phyloP scores from a whole-genome alignment of 75 land plant species.

The Sequoia sempervirens region DNA sequence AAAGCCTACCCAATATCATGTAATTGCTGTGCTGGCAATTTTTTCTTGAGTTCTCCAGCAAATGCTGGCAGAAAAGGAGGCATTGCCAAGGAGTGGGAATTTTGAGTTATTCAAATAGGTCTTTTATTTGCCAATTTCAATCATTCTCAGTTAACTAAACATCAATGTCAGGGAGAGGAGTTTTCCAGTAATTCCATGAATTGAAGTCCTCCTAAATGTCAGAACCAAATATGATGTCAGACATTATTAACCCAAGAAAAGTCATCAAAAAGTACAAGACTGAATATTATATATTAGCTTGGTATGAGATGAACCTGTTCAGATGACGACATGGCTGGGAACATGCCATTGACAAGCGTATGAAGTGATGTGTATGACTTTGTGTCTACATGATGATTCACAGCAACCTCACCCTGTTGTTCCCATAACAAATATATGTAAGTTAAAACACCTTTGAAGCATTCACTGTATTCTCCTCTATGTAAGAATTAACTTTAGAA shows the following conservation, averaged over 20 bases:
- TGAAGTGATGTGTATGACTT: constrained; percentile 91
- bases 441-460: background rate
- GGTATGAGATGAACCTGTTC: constrained; percentile 61
- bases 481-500: background rate
- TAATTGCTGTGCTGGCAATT: background rate
- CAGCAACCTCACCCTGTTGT: constrained; percentile 85
- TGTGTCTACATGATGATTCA: constrained; percentile 62
- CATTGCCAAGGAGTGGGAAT: background rate
- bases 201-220: constrained; percentile 76
- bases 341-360: constrained; percentile 86
- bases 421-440: background rate
- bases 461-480: background rate
- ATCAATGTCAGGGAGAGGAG: constrained; percentile 65
- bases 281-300: background rate
- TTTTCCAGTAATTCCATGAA: constrained; percentile 87
- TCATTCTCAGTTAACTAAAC: background rate
- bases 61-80: background rate
- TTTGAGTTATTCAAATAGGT: background rate
- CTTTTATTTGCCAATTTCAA: background rate
- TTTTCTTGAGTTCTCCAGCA: background rate
- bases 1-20: background rate
- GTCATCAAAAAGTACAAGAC: background rate
- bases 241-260: constrained; percentile 1
- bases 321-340: constrained; percentile 64
- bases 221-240: background rate